Base-by-base conservation (phyloP, 345 rosid genomes). In the Eucalyptus lansdowneana region DNA sequence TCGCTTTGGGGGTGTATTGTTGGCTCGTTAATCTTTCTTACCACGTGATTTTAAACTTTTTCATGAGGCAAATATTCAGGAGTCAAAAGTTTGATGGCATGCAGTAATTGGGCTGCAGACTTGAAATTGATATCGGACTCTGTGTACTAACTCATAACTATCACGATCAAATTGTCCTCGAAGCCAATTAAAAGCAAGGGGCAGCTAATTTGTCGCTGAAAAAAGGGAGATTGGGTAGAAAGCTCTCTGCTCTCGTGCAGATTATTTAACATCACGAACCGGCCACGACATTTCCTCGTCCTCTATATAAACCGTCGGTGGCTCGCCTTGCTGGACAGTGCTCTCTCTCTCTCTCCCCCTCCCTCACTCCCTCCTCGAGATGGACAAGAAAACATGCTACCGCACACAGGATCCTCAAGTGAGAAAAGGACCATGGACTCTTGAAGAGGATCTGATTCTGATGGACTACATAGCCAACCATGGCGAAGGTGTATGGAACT, bases 401-500 rank as follows among this genome's bases (percentile, higher is more conserved):
- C 91, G 54, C 7, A 47, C 95, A 11, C 92, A 91, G 90, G 99
- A 97, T 47, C 94, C 89, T 65, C 98, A 96, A 80, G 98, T 97
- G 91, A 96, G 99, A 86, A 98, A 98, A 93, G 99, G 99, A 86
- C 99, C 99, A 89, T 98, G 99, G 99, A 96, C 99, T 53, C 91
- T 96, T 95, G 99, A 98, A 92, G 99, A 97, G 92, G 99, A 98
- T 92, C 91, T 95, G 91, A 95, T 97, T 91, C 96, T 98, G 80
- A 97, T 96, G 92, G 95, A 95, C 93, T 93, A 98, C 86, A 97
- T 98, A 51, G 95, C 96, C 72, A 95, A 94, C 90, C 98, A 98
- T n/a, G 99, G 99, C 22, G 98, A 98, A 95, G 99, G 99, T 21
- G 96, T 94, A 37, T 98, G 99, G 99, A 98, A 97, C 92, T 94